Evolutionary conservation across 257 asterid genomes (phyloP).

Genomic region (Prunella vulgaris): DNA sequence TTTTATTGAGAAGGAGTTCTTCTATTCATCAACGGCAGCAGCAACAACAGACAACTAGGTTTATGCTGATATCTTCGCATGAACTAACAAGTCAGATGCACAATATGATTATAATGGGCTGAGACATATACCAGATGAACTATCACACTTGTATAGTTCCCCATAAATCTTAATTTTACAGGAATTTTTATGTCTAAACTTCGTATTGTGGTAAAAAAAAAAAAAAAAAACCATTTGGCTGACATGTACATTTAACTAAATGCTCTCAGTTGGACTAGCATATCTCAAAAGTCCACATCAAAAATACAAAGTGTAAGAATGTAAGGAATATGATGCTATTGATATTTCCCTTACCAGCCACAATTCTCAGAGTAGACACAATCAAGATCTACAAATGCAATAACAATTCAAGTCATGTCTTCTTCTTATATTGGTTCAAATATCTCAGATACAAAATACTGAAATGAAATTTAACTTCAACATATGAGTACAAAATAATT

Average conservation of each 20-base stretch:
- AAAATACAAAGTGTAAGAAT: neutral
- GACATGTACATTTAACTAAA: neutral
- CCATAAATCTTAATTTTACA: neutral
- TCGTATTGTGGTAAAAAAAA: neutral
- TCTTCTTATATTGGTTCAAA: neutral
- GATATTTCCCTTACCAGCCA: neutral
- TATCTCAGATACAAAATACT: neutral
- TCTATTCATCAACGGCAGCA: neutral
- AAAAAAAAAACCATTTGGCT: neutral
- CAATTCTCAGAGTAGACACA: neutral
- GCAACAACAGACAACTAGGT: neutral
- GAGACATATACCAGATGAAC: neutral
- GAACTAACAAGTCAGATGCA: neutral
- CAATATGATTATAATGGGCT: neutral
- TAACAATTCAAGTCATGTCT: neutral
- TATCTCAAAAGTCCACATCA: neutral
- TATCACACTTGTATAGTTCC: neutral
- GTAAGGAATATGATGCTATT: constrained; percentile 1
- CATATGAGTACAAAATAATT: neutral
- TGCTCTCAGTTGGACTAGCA: neutral
- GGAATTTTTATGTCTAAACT: neutral
- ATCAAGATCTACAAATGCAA: neutral
- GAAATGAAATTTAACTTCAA: neutral
- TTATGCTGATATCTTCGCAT: neutral
- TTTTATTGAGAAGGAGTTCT: neutral